phyloP scores from a whole-genome alignment of 768 basidiomycete genomes.

The Leccinum aurantiacum region DNA sequence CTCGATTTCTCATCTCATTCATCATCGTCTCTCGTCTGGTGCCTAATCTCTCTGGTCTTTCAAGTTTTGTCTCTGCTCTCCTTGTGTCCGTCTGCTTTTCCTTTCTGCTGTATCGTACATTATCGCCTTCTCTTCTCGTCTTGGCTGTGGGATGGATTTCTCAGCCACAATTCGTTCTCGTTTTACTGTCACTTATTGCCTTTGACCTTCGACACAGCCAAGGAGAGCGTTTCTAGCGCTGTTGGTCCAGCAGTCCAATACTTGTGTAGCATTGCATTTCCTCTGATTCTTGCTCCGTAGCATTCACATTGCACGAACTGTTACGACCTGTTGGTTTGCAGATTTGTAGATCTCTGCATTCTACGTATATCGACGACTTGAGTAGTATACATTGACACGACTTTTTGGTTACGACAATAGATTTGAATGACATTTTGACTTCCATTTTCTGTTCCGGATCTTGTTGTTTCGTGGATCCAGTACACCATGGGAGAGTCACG shows the following conservation, averaged over 20 bases:
- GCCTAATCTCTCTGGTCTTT: too few relatives aligned
- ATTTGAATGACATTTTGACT: slow-evolving; percentile 23
- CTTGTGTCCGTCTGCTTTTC: too few relatives aligned
- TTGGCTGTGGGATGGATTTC: too few relatives aligned
- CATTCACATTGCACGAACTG: slow-evolving; percentile 15
- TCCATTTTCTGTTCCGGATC: slow-evolving; percentile 14
- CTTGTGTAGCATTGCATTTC: slow-evolving; percentile 39
- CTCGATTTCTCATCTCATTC: too few relatives aligned
- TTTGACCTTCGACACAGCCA: slow-evolving; percentile 36
- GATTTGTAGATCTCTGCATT: slow-evolving; percentile 36
- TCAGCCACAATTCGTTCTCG: slow-evolving; percentile 21
- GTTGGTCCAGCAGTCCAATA: slow-evolving; percentile 29
- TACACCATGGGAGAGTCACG: slow-evolving; percentile 11
- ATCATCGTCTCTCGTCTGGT: too few relatives aligned
- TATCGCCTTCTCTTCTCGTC: too few relatives aligned
- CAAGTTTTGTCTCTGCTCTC: too few relatives aligned
- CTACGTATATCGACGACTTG: slow-evolving; percentile 21
- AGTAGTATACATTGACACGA: slow-evolving; percentile 11
- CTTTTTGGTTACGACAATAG: slow-evolving; percentile 24
- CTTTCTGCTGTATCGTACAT: too few relatives aligned
- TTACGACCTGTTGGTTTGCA: slow-evolving; percentile 19
- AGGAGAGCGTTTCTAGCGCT: slow-evolving; percentile 34
- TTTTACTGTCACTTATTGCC: slow-evolving; percentile 35
- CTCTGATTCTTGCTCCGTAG: slow-evolving; percentile 14
- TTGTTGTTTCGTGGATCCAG: not conserved